These are phyloP conservation scores for Cenchrus fungigraminus DNA, from an alignment of 176 grass and related monocot species.

Conservation along the genomic window DNA sequence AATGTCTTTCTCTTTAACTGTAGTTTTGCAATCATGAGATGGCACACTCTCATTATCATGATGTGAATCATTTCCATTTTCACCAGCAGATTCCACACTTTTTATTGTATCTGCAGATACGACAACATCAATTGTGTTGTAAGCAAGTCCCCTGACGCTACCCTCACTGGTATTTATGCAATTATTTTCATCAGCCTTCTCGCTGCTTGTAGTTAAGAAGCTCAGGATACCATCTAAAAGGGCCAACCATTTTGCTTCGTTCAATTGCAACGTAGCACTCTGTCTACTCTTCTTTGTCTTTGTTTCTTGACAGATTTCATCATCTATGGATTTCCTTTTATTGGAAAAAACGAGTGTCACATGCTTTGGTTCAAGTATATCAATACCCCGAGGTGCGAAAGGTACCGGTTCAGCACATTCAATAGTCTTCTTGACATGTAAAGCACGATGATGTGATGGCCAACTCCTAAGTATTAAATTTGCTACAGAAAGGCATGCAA, in stretches of 20 bases:
- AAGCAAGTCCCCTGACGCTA: slow-evolving; percentile 36
- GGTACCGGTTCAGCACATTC: slow-evolving; percentile 65
- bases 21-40: slow-evolving; percentile 51
- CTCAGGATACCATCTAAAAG: slow-evolving; percentile 68
- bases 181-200: slow-evolving; percentile 43
- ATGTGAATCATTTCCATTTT: slow-evolving; percentile 52
- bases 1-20: slow-evolving; percentile 71
- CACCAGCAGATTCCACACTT: slow-evolving; percentile 52
- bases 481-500: slow-evolving; percentile 80
- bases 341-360: slow-evolving; percentile 69
- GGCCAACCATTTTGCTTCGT: slow-evolving; percentile 70
- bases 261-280: slow-evolving; percentile 64
- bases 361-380: slow-evolving; percentile 86
- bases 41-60: slow-evolving; percentile 46
- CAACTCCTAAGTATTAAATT: slow-evolving; percentile 82
- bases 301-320: slow-evolving; percentile 46
- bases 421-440: slow-evolving; percentile 85
- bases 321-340: slow-evolving; percentile 76
- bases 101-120: slow-evolving; percentile 54
- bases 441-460: slow-evolving; percentile 96
- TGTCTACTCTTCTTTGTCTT: slow-evolving; percentile 58
- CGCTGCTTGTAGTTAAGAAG: slow-evolving; percentile 52
- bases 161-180: slow-evolving; percentile 25
- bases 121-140: slow-evolving; percentile 57
- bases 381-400: slow-evolving; percentile 77